Evolutionary conservation across 345 rosid genomes (phyloP), one percentile per base, ranked within the genome.

Genomic region (Trapa incisa): DNA sequence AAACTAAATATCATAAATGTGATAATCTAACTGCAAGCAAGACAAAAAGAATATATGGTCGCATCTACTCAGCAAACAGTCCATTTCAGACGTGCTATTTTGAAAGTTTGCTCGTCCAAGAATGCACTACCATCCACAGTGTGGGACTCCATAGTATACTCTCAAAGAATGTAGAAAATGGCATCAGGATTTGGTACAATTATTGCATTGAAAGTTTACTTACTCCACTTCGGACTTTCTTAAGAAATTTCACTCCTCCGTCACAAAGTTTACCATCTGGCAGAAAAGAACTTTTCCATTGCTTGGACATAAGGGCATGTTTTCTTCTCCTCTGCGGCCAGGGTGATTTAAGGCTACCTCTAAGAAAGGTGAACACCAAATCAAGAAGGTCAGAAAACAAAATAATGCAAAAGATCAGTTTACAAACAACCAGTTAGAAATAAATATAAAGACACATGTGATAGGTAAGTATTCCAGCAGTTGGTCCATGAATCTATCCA

Each of bases 221-320:
- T 82, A 93, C 98, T 75, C 98, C 96, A 64, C 88, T 88, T 56
- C 98, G 94, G 68, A 84, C 96, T 84, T 80, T 90, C 82, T 90
- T 93, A 75, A 93, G 79, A 73, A 93, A 85, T 76, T 87, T 86
- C 61, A 85, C 80, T 75, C 97, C 96, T 42, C 87, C 96, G 75
- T 93, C 94, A 68, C 61, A 57, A 66, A 93, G 80, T 79, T 78
- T 83, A 52, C 97, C 98, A 68, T 93, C 88, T 17, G 81, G 79
- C 35, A 86, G 79, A 75, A 88, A 88, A 58, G 85, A 82, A 68
- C 76, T 80, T 74, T 75, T 82, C 98, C 98, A 93, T 52, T 87
- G 94, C 73, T 81, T 79, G 10, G 92, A 81, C 29, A 71, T 77
- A 77, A 93, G 98, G n/a, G 88, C 86, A 64, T 79, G 86, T 78